phyloP scores from a whole-genome alignment of 176 grass and related monocot genomes.

The Bonia amplexicaulis region DNA sequence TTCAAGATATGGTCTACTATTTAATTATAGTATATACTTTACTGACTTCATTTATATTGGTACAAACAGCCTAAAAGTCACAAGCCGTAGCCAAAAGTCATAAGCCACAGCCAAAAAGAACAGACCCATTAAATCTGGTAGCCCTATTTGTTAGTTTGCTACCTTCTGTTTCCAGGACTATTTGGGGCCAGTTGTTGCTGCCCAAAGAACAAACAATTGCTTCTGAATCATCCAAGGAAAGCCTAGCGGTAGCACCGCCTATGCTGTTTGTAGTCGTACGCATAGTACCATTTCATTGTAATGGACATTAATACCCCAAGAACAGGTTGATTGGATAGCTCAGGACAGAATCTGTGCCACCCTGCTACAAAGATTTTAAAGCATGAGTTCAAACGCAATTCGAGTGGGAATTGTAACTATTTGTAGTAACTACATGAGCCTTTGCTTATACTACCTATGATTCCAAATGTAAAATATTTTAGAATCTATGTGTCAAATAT shows the following conservation, averaged over 20 bases:
- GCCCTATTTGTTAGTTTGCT: slow-evolving; percentile 31
- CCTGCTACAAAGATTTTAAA: slow-evolving; percentile 28
- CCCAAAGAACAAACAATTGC: slow-evolving; percentile 37
- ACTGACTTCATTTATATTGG: too few relatives aligned
- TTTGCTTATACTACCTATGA: background rate
- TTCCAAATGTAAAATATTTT: too few relatives aligned
- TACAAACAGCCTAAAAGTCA: too few relatives aligned
- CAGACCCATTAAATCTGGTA: too few relatives aligned
- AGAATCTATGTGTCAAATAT: too few relatives aligned
- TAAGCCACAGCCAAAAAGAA: too few relatives aligned
- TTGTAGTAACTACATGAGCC: background rate
- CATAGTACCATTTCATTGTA: slow-evolving; percentile 31
- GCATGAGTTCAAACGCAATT: background rate
- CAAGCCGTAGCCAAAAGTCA: too few relatives aligned
- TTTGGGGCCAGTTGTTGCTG: slow-evolving; percentile 27
- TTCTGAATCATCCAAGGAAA: slow-evolving; percentile 14
- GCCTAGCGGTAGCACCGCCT: background rate
- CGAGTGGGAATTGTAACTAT: background rate
- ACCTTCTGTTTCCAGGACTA: slow-evolving; percentile 33
- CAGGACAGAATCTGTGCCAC: slow-evolving; percentile 28
- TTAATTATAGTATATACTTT: too few relatives aligned
- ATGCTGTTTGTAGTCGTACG: slow-evolving; percentile 8
- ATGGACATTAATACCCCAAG: slow-evolving; percentile 37
- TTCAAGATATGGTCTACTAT: too few relatives aligned
- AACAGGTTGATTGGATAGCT: slow-evolving; percentile 45